Conservation (phyloP, 306 rosid genomes). For the Dryas alaskensis region DNA sequence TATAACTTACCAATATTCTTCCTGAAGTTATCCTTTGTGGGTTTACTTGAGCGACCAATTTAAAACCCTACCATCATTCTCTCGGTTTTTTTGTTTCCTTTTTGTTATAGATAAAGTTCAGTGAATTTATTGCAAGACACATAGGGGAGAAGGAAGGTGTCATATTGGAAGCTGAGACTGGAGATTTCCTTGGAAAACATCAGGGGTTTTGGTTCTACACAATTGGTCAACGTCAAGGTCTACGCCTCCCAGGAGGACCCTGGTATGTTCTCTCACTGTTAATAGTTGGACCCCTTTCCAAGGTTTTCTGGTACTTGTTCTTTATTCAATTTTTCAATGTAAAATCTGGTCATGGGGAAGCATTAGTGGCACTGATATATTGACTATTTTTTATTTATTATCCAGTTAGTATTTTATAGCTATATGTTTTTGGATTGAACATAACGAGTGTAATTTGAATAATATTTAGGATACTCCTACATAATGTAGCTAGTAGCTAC, state of each 20-base stretch:
- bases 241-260: slow-evolving; percentile 89
- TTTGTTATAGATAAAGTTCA: slow-evolving; percentile 68
- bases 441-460: not conserved
- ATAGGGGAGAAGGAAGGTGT: slow-evolving; percentile 89
- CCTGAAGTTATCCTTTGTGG: not conserved
- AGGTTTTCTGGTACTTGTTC: not conserved
- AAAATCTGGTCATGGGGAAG: not conserved
- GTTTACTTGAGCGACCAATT: slow-evolving; percentile 11
- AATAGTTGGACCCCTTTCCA: not conserved
- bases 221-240: slow-evolving; percentile 93
- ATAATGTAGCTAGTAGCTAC: not conserved
- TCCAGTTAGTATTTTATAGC: not conserved
- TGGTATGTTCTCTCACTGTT: slow-evolving; percentile 50
- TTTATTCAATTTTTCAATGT: not conserved
- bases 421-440: not conserved
- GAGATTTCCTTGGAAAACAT: slow-evolving; percentile 91
- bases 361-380: not conserved
- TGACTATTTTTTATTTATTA: not conserved
- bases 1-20: no score
- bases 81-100: not conserved
- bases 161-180: slow-evolving; percentile 91
- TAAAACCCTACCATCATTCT: not conserved
- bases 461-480: not conserved
- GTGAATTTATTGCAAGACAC: slow-evolving; percentile 85
- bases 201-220: slow-evolving; percentile 95